Percentiles rank a stretch among this genome's conserved stretches.
Conservation (phyloP, 305 asterid genomes). For the Fraxinus latifolia region DNA sequence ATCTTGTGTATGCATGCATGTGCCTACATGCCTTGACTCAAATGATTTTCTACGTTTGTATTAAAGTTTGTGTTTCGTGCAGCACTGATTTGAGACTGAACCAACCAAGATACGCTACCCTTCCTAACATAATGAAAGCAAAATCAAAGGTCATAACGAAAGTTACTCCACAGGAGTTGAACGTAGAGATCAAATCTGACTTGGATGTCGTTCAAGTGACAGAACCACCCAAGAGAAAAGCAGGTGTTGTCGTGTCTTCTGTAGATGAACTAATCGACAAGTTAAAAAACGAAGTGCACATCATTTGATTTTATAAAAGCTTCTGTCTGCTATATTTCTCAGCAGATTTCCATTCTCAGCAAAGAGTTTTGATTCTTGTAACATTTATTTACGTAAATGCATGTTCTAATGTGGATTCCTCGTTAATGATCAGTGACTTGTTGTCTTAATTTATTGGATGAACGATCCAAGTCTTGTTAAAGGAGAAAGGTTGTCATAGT, state of each 20-base stretch:
- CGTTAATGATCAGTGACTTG: background rate
- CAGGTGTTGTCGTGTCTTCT: constrained; percentile 73
- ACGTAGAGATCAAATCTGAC: constrained; percentile 64
- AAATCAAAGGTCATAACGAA: constrained; percentile 80
- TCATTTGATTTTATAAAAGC: constrained; percentile 36
- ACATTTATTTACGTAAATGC: background rate
- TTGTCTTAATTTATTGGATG: background rate
- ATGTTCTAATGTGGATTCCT: background rate
- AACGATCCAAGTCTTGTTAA: background rate
- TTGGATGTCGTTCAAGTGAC: constrained; percentile 71
- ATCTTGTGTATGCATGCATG: background rate
- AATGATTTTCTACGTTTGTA: background rate
- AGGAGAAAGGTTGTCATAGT: background rate
- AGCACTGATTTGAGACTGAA: constrained; percentile 89
- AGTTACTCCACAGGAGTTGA: constrained; percentile 63
- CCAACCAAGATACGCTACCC: constrained; percentile 92
- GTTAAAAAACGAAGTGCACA: constrained; percentile 77
- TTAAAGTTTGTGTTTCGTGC: constrained; percentile 17
- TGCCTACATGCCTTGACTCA: background rate
- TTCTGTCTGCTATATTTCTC: background rate
- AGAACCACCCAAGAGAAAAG: constrained; percentile 88
- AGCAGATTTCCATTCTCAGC: background rate
- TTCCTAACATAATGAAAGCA: constrained; percentile 96
- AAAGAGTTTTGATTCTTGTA: background rate
- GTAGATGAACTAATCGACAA: constrained; percentile 84